Conservation (phyloP, 768 basidiomycete genomes). For the Tricholoma furcatifolium region DNA sequence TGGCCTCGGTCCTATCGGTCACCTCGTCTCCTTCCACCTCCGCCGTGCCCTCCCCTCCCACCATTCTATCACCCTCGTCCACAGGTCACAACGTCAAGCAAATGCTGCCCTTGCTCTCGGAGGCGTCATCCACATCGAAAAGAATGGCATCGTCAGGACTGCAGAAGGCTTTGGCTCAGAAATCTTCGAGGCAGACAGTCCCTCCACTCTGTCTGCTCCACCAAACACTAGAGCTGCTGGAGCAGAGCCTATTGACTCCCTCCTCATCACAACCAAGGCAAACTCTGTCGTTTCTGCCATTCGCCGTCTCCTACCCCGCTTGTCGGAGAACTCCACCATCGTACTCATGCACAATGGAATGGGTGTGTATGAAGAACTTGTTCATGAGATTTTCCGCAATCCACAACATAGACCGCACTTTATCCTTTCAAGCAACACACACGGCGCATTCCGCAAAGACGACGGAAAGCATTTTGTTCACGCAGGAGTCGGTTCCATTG, state of each 20-base stretch:
- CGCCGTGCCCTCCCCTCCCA: conserved; percentile 52
- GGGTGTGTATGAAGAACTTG: conserved; percentile 83
- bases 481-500: conserved; percentile 64
- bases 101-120: conserved; percentile 29
- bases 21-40: conserved; percentile 78
- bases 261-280: conserved; percentile 84
- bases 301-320: conserved; percentile 54
- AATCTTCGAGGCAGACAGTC: conserved; percentile 30
- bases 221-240: conserved; percentile 10
- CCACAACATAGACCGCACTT: conserved; percentile 77
- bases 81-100: conserved; percentile 48
- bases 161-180: conserved; percentile 50
- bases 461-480: conserved; percentile 59
- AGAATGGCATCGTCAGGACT: conserved; percentile 41
- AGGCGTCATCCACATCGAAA: conserved; percentile 46
- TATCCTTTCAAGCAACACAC: conserved; percentile 78
- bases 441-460: conserved; percentile 66
- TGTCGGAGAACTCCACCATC: conserved; percentile 71
- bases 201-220: neutral
- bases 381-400: conserved; percentile 69
- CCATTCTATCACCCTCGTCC: conserved; percentile 67
- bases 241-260: conserved; percentile 56
- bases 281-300: conserved; percentile 61
- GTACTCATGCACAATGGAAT: conserved; percentile 95
- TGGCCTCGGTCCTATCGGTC: conserved; percentile 83